phyloP scores from a whole-genome alignment of 2,329 filamentous ascomycete species.

The Apiospora pterosperma region DNA sequence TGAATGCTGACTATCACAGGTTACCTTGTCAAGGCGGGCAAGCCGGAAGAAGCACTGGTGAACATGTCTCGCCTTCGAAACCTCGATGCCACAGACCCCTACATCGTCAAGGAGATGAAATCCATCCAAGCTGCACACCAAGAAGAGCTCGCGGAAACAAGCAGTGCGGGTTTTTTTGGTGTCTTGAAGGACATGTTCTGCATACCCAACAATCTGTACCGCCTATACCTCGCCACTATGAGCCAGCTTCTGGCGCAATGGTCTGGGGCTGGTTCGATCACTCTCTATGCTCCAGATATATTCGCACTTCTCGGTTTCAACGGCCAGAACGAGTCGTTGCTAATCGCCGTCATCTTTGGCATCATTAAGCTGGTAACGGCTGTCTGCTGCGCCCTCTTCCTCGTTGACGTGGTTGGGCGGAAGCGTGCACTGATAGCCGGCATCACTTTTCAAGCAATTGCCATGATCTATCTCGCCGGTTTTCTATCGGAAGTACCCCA shows the following conservation, averaged over 20 bases:
- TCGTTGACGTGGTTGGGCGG: slow-evolving; percentile 75
- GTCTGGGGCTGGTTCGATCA: slow-evolving; percentile 71
- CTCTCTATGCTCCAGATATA: slow-evolving; percentile 71
- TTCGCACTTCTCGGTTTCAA: slow-evolving; percentile 70
- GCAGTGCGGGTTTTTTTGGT: slow-evolving; percentile 61
- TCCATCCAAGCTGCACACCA: slow-evolving; percentile 64
- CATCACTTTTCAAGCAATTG: slow-evolving; percentile 59
- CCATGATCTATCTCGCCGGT: slow-evolving; percentile 60
- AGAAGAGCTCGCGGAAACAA: slow-evolving; percentile 68
- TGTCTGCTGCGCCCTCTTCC: slow-evolving; percentile 69
- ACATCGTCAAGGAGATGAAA: slow-evolving; percentile 58
- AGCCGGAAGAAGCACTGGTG: slow-evolving; percentile 53
- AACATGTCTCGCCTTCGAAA: slow-evolving; percentile 57
- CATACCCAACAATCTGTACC: slow-evolving; percentile 67
- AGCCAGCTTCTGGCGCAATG: slow-evolving; percentile 72
- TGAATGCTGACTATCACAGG: not conserved
- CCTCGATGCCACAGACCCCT: slow-evolving; percentile 56
- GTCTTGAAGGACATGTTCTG: slow-evolving; percentile 67
- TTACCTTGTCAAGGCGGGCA: slow-evolving; percentile 64
- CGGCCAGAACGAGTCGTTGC: slow-evolving; percentile 64
- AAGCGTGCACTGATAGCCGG: slow-evolving; percentile 63
- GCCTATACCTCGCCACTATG: slow-evolving; percentile 64
- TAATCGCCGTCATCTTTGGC: slow-evolving; percentile 73
- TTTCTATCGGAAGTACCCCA: slow-evolving; percentile 62
- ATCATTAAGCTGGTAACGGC: slow-evolving; percentile 69